phyloP scores from a whole-genome alignment of 177 flowering plant species.

The Vitis hybrid region DNA sequence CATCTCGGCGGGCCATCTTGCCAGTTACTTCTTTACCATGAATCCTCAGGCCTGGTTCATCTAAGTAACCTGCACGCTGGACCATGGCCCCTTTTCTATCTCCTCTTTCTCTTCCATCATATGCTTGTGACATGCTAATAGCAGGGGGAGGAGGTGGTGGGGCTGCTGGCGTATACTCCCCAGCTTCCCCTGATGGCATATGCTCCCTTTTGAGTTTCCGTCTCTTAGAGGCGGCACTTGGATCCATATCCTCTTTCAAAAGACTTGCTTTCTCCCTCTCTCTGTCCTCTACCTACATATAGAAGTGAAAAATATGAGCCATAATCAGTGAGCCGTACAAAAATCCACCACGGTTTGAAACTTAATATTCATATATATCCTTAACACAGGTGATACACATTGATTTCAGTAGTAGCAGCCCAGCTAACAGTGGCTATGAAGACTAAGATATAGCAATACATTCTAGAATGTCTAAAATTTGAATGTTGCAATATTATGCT shows the following conservation, averaged over 20 bases:
- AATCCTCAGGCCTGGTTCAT: conserved; percentile 63
- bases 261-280: conserved; percentile 70
- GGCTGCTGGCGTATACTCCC: conserved; percentile 65
- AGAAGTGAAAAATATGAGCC: conserved; percentile 4
- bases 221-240: conserved; percentile 74
- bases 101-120: conserved; percentile 84
- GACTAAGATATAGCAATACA: too few species aligned
- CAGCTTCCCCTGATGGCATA: conserved; percentile 54
- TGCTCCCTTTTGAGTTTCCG: conserved; percentile 89
- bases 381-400: too few species aligned
- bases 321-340: neutral
- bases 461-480: too few species aligned
- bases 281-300: conserved; percentile 66
- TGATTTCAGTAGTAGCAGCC: too few species aligned
- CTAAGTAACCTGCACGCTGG: conserved; percentile 70
- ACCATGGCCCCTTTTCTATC: conserved; percentile 67
- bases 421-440: too few species aligned
- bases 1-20: conserved; percentile 79
- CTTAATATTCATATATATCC: neutral
- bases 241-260: conserved; percentile 78
- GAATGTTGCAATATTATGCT: too few species aligned
- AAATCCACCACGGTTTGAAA: too few species aligned
- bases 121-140: conserved; percentile 55
- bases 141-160: conserved; percentile 51
- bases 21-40: conserved; percentile 75